phyloP scores from a whole-genome alignment of 352 stramenopile genomes.

The Pythium graminicola region DNA sequence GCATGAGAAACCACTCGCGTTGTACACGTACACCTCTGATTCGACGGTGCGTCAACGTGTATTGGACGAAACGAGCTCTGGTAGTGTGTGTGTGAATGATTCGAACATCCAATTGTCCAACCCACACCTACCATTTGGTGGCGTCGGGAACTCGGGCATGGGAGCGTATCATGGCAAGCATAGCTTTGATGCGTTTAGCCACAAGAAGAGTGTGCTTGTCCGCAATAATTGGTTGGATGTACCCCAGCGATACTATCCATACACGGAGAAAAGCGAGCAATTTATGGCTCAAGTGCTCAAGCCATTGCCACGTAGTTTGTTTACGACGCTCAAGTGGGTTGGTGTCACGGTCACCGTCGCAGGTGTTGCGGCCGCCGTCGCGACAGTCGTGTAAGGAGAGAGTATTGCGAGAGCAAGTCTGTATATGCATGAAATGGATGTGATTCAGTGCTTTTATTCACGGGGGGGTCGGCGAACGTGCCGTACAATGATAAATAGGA shows the following conservation, averaged over 20 bases:
- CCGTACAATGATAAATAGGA: too few species aligned
- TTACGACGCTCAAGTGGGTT: conserved; percentile 29
- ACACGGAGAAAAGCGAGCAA: conserved; percentile 20
- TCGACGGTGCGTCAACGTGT: conserved; percentile 17
- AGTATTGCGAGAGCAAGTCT: too few species aligned
- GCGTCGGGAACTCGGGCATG: conserved; percentile 52
- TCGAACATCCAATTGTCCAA: conserved; percentile 28
- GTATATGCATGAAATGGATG: too few species aligned
- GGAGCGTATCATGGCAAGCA: conserved; percentile 78
- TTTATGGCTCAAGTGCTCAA: conserved; percentile 24
- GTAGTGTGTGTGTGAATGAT: conserved; percentile 32
- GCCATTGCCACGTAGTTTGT: conserved; percentile 30
- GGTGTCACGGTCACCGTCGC: conserved; percentile 25
- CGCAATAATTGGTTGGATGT: conserved; percentile 51
- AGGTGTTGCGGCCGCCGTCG: conserved; percentile 13
- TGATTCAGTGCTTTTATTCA: too few species aligned
- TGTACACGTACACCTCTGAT: conserved; percentile 27
- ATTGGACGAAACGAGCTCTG: conserved; percentile 21
- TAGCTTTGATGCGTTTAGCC: conserved; percentile 50
- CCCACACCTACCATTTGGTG: conserved; percentile 27
- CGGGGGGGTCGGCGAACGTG: too few species aligned
- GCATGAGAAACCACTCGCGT: conserved; percentile 25
- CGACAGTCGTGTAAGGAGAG: too few species aligned
- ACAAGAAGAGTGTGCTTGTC: conserved; percentile 52
- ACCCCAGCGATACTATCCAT: conserved; percentile 57